Conservation (phyloP, 139 green algal species). For the Penium margaritaceum region DNA sequence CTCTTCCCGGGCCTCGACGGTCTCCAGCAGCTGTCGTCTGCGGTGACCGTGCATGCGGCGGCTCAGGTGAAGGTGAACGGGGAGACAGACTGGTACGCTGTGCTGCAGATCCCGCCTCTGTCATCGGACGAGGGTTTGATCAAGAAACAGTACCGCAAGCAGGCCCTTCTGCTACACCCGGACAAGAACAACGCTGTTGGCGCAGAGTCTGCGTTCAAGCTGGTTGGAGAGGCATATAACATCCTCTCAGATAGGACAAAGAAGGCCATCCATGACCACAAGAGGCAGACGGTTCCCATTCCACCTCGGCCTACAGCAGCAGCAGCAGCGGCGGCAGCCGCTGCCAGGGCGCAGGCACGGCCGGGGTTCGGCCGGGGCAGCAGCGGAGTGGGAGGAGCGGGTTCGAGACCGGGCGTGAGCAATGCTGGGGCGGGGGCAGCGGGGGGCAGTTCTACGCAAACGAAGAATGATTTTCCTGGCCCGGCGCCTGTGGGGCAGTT, state of each 20-base stretch:
- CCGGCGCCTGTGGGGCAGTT: background rate
- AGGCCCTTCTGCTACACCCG: constrained; percentile 37
- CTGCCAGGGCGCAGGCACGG: background rate
- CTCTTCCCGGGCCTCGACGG: constrained; percentile 26
- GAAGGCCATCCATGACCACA: constrained; percentile 21
- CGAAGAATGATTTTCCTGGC: no score
- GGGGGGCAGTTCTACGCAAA: no score
- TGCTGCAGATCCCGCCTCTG: constrained; percentile 18
- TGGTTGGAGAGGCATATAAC: constrained; percentile 17
- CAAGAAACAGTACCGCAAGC: constrained; percentile 41
- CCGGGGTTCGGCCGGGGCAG: background rate
- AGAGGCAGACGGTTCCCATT: background rate
- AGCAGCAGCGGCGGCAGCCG: background rate
- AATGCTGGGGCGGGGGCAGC: background rate
- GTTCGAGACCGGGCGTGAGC: background rate
- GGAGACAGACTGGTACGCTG: constrained; percentile 38
- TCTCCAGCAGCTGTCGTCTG: constrained; percentile 14
- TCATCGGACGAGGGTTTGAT: constrained; percentile 31
- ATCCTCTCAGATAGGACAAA: constrained; percentile 25
- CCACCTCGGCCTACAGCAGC: background rate
- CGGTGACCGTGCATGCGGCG: constrained; percentile 20
- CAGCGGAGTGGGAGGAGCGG: background rate
- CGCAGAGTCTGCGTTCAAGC: constrained; percentile 35
- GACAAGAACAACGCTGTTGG: constrained; percentile 41
- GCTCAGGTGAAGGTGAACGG: background rate